Evolutionary conservation across 176 grass and related monocot species (phyloP).

Genomic region (Carex myosuroides): DNA sequence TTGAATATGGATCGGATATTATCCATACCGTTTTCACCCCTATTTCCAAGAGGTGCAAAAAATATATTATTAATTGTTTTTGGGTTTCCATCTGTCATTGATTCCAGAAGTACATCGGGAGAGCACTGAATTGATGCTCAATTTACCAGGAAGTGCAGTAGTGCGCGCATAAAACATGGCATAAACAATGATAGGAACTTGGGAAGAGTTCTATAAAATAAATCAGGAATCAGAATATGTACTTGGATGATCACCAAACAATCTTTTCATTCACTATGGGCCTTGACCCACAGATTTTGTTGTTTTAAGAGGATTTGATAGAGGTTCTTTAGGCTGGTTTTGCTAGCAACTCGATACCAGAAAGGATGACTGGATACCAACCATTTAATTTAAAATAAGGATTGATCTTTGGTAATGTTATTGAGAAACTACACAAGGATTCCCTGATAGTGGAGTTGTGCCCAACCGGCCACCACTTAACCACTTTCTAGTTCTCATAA

Average conservation of each 20-base stretch:
- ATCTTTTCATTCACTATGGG: not conserved
- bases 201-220: not conserved
- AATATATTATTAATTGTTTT: not conserved
- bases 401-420: not conserved
- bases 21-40: too few species aligned
- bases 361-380: not conserved
- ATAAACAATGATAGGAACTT: not conserved
- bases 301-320: not conserved
- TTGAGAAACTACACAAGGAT: not conserved
- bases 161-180: not conserved
- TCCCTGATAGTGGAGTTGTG: not conserved
- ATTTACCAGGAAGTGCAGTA: not conserved
- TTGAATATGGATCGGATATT: too few species aligned
- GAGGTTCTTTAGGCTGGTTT: too few species aligned
- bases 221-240: not conserved
- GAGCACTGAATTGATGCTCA: not conserved
- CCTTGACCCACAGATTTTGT: not conserved
- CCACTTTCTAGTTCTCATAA: not conserved
- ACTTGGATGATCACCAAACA: not conserved
- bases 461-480: not conserved
- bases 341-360: not conserved
- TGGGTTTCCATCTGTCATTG: not conserved
- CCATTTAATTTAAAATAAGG: not conserved
- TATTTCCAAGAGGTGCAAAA: not conserved
- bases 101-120: not conserved